phyloP scores from a whole-genome alignment of 164 flowering plant genomes.

The Echeveria elegans region DNA sequence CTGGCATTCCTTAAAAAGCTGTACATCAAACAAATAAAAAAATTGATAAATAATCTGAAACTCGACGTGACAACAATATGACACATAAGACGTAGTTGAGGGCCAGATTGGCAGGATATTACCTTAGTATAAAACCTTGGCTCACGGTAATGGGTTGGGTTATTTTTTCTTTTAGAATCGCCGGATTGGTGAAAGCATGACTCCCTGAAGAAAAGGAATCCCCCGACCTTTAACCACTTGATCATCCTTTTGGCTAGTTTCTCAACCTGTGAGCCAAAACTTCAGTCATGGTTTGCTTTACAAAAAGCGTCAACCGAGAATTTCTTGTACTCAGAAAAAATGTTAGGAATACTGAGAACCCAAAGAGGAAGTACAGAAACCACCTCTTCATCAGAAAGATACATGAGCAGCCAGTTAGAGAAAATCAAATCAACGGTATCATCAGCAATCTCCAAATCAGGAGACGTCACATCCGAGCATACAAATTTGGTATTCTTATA shows the following conservation, averaged over 20 bases:
- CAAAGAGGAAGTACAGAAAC: slow-evolving; percentile 3
- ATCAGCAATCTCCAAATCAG: slow-evolving; percentile 46
- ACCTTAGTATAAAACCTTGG: slow-evolving; percentile 96
- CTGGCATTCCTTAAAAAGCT: slow-evolving; percentile 77
- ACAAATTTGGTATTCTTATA: slow-evolving; percentile 56
- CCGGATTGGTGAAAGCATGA: slow-evolving; percentile 96
- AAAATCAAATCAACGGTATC: slow-evolving; percentile 78
- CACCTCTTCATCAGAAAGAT: slow-evolving; percentile 90
- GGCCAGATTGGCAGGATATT: slow-evolving; percentile 9
- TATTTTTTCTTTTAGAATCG: slow-evolving; percentile 58
- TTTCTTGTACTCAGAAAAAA: not conserved
- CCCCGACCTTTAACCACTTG: slow-evolving; percentile 52
- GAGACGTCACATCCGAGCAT: slow-evolving; percentile 22
- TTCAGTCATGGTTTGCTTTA: not conserved
- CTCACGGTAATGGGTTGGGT: slow-evolving; percentile 90
- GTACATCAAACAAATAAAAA: not conserved
- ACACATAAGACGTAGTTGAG: slow-evolving; percentile 2
- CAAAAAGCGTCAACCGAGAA: no score
- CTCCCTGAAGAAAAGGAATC: slow-evolving; percentile 84
- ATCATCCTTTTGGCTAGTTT: slow-evolving; percentile 37
- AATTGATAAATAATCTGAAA: not conserved
- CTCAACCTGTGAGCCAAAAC: slow-evolving; percentile 46
- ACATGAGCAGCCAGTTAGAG: slow-evolving; percentile 92
- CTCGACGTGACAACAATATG: not conserved
- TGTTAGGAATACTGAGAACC: not conserved